phyloP scores from a whole-genome alignment of 176 grass and related monocot genomes.

The Thinopyrum elongatum region DNA sequence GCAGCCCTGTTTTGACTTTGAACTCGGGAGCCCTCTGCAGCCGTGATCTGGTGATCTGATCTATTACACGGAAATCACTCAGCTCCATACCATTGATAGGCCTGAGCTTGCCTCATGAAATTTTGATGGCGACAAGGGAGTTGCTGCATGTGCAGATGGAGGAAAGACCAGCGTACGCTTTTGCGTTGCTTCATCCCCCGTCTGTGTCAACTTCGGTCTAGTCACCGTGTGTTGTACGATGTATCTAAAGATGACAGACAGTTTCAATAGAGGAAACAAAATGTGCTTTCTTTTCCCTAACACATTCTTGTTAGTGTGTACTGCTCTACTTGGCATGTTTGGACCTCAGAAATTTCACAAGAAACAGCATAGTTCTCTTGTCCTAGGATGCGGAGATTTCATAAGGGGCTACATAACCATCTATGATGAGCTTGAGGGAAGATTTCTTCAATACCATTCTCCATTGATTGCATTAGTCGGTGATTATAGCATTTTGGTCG shows the following conservation, averaged over 20 bases:
- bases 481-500: too few relatives aligned
- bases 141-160: neutral
- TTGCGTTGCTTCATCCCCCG: neutral
- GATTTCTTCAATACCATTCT: too few relatives aligned
- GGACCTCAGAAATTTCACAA: neutral
- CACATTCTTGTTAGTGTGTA: neutral
- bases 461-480: too few relatives aligned
- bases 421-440: too few relatives aligned
- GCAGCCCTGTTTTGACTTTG: neutral
- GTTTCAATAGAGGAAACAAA: neutral
- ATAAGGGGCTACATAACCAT: neutral
- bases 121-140: neutral
- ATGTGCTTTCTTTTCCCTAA: neutral
- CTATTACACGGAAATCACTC: neutral
- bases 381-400: neutral
- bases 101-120: neutral
- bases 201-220: neutral
- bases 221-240: neutral
- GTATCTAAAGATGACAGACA: neutral
- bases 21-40: neutral
- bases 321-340: neutral
- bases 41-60: neutral
- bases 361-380: neutral
- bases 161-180: neutral
- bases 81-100: neutral